These are phyloP conservation scores for Colletotrichum horii DNA, from an alignment of 2,329 filamentous ascomycete genomes.

Conservation along the genomic window DNA sequence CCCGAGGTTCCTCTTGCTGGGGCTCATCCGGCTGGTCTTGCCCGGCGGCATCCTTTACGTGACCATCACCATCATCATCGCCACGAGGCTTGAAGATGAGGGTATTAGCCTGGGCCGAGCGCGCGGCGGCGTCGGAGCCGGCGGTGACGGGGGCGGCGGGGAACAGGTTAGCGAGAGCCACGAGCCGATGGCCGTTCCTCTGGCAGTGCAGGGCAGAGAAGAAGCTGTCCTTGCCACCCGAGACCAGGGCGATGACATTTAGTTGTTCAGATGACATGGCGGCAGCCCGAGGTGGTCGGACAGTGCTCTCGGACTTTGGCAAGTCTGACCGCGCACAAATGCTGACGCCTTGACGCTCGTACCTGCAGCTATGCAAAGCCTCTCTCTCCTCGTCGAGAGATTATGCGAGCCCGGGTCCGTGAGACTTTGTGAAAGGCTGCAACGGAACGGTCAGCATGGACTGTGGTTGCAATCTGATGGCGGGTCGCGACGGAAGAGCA, in stretches of 20 bases:
- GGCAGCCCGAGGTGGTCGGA: background rate
- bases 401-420: background rate
- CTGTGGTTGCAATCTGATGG: background rate
- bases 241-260: constrained; percentile 90
- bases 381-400: background rate
- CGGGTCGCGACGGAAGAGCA: background rate
- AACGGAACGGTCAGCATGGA: background rate
- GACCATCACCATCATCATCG: background rate
- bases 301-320: background rate
- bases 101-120: constrained; percentile 5
- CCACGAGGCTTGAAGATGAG: constrained; percentile 5
- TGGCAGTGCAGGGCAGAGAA: constrained; percentile 91
- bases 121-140: constrained; percentile 6
- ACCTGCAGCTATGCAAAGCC: background rate
- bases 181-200: constrained; percentile 81
- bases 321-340: background rate
- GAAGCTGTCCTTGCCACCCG: constrained; percentile 96
- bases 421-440: background rate
- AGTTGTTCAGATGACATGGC: constrained; percentile 52
- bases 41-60: background rate
- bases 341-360: background rate
- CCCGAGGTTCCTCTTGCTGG: background rate
- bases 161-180: constrained; percentile 89
- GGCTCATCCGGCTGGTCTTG: background rate
- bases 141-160: constrained; percentile 45